Evolutionary conservation across 371 early-diverging fungal species (phyloP).

Genomic region (Lichtheimia corymbifera): DNA sequence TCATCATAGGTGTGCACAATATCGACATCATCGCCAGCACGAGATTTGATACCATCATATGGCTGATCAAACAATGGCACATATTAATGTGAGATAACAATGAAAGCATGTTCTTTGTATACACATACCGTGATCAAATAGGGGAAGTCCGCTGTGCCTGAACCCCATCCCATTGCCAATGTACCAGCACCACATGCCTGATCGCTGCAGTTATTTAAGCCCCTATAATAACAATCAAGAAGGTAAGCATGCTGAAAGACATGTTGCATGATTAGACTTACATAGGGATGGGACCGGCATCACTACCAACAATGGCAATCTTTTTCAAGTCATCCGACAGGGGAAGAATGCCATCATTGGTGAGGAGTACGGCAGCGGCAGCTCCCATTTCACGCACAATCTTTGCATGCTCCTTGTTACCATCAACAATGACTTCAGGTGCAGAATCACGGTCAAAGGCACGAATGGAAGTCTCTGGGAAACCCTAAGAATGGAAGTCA

Average conservation of each 20-base stretch:
- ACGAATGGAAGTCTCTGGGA: conserved; percentile 39
- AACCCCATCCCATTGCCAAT: conserved; percentile 69
- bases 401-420: conserved; percentile 26
- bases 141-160: conserved; percentile 61
- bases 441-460: conserved; percentile 19
- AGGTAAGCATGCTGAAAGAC: background rate
- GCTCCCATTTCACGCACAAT: conserved; percentile 47
- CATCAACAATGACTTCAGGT: conserved; percentile 39
- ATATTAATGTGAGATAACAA: background rate
- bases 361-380: conserved; percentile 54
- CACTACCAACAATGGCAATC: conserved; percentile 55
- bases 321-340: conserved; percentile 22
- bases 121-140: conserved; percentile 51
- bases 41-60: conserved; percentile 38
- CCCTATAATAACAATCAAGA: conserved; percentile 6
- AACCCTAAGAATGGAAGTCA: conserved; percentile 33
- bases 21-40: conserved; percentile 31
- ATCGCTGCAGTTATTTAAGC: conserved; percentile 21
- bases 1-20: conserved; percentile 14
- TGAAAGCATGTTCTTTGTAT: background rate
- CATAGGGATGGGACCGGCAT: conserved; percentile 34
- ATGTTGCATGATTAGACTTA: conserved; percentile 11
- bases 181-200: conserved; percentile 42
- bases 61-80: conserved; percentile 14
- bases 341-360: conserved; percentile 42